Conservation (phyloP, 1,284 basidiomycete species). For the Tilletia walkeri region DNA sequence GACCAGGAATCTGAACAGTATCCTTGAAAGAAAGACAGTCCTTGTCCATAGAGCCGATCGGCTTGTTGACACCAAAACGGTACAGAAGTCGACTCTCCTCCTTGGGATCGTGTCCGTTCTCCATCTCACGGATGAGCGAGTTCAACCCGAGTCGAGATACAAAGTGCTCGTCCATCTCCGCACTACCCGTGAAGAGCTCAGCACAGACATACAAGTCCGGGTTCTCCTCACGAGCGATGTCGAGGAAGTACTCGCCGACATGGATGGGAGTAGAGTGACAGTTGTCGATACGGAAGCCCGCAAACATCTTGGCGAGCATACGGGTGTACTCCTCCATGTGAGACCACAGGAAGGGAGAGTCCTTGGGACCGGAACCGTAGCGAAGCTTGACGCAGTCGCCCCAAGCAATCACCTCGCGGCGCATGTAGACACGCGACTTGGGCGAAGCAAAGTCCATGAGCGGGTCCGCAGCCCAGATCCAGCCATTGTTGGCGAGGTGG, state of each 20-base stretch:
- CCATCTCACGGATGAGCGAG: slow-evolving; percentile 50
- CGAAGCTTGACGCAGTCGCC: slow-evolving; percentile 96
- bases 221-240: slow-evolving; percentile 81
- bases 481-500: slow-evolving; percentile 87
- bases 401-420: slow-evolving; percentile 95
- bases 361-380: slow-evolving; percentile 64
- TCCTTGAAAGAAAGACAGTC: slow-evolving; percentile 32
- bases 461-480: slow-evolving; percentile 97
- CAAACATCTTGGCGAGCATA: slow-evolving; percentile 74
- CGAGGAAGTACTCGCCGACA: slow-evolving; percentile 87
- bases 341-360: slow-evolving; percentile 91
- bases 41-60: slow-evolving; percentile 48
- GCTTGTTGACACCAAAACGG: slow-evolving; percentile 49
- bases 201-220: slow-evolving; percentile 93
- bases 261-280: slow-evolving; percentile 95
- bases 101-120: slow-evolving; percentile 49
- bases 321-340: slow-evolving; percentile 76
- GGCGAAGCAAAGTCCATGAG: slow-evolving; percentile 90
- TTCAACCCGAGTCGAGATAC: slow-evolving; percentile 51
- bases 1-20: slow-evolving; percentile 27
- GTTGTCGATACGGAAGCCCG: slow-evolving; percentile 96
- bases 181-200: slow-evolving; percentile 92
- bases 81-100: slow-evolving; percentile 49
- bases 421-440: slow-evolving; percentile 91
- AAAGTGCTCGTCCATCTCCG: slow-evolving; percentile 67